Base-by-base conservation (phyloP, 441 rosid species). In the Gossypium lobatum region DNA sequence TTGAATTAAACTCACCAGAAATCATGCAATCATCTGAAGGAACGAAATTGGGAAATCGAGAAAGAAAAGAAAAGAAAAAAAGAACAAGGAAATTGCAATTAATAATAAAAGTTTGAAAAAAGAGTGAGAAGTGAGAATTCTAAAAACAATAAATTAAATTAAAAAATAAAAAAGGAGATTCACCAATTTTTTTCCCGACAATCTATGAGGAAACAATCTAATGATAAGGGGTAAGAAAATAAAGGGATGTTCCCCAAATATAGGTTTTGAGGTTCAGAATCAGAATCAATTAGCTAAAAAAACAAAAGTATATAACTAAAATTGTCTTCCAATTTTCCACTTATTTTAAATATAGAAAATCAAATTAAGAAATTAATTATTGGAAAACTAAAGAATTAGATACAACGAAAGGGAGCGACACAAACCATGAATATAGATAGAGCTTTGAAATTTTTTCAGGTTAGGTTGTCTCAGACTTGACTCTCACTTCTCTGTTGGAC, bases 251-350 rank as follows among this genome's bases (percentile, higher is more conserved):
- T 67, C 79, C 83, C 81, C 77, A 79, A 79, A 83, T 77, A 70
- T 77, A 79, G 84, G 63, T 52, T 80, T 34, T 77, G 80, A 67
- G 81, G 81, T 37, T 70, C 75, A 7, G 62, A 68, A 21, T 70
- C 77, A 11, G 62, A 68, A 21, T 72, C 58, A 59, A 57, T 2
- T 2, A 57, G 14, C 72, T 34, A 37, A 26, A 75, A 76, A 20
- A 42, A 10, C 57, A 65, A 26, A 42, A 63, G 58, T 39, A 14
- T 48, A 26, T 39, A 75, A 59, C 82, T 72, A 75, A 65, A 66
- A 66, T 75, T 67, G 16, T 59, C 81, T 57, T 7, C 69, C 53
- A n/a, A 71, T 60, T 53, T 5, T 28, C 17, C 25, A 31, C 45
- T 52, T 52, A 10, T 14, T 34, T 28, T 3, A 70, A 17, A 26